phyloP scores from a whole-genome alignment of 441 rosid species.

The Biscutella laevigata region DNA sequence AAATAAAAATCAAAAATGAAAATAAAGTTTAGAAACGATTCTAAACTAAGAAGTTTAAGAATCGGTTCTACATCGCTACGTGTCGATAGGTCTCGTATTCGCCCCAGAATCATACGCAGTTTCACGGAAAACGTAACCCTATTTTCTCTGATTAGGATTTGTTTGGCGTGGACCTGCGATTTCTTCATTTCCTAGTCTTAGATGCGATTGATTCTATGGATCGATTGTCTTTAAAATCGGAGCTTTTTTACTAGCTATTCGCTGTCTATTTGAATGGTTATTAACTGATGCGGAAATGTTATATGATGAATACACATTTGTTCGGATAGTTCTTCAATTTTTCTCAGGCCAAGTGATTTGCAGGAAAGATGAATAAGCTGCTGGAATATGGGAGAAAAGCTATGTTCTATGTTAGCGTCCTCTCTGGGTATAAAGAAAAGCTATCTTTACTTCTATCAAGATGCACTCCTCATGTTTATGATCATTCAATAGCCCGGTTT shows the following conservation, averaged over 20 bases:
- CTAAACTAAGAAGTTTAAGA: too few relatives aligned
- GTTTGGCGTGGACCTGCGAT: neutral
- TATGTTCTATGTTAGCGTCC: constrained; percentile 67
- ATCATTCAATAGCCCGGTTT: too few relatives aligned
- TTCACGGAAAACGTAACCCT: too few relatives aligned
- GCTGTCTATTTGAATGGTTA: neutral
- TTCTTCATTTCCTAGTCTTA: constrained; percentile 9
- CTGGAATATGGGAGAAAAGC: constrained; percentile 77
- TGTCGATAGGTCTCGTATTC: too few relatives aligned
- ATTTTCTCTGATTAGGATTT: too few relatives aligned
- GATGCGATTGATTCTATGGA: neutral
- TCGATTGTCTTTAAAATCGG: constrained; percentile 4
- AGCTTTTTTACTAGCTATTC: neutral
- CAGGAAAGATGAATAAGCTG: constrained; percentile 50
- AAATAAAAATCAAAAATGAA: too few relatives aligned
- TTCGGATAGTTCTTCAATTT: neutral
- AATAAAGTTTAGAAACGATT: too few relatives aligned
- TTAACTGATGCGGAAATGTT: neutral
- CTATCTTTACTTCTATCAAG: too few relatives aligned
- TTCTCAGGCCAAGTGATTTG: constrained; percentile 7
- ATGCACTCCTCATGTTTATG: too few relatives aligned
- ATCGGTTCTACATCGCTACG: too few relatives aligned
- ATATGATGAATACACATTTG: neutral
- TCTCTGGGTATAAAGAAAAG: constrained; percentile 85
- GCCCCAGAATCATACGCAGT: too few relatives aligned